Conservation (phyloP, 805 yeast species). For the Candida loeiensis region DNA sequence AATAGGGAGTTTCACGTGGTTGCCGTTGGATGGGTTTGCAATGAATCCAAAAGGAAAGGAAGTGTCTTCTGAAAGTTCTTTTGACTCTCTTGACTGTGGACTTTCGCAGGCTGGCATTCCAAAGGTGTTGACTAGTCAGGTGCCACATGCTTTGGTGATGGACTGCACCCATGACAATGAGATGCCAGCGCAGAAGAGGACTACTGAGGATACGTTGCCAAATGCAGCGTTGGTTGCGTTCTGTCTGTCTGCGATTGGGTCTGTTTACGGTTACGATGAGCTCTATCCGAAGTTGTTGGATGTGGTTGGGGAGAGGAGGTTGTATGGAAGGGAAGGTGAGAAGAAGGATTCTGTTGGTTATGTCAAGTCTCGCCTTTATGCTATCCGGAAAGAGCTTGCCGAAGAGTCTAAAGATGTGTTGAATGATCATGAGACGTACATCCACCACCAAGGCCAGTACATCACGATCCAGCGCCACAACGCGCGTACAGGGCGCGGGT, state of each 20-base stretch:
- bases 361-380: slow-evolving; percentile 60
- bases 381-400: slow-evolving; percentile 56
- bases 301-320: slow-evolving; percentile 72
- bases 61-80: slow-evolving; percentile 10
- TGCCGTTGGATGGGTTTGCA: slow-evolving; percentile 71
- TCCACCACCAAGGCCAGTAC: slow-evolving; percentile 90
- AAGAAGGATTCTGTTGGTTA: slow-evolving; percentile 56
- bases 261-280: slow-evolving; percentile 92
- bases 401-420: slow-evolving; percentile 51
- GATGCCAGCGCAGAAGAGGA: slow-evolving; percentile 82
- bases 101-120: slow-evolving; percentile 67
- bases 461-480: slow-evolving; percentile 86
- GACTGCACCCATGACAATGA: slow-evolving; percentile 98
- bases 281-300: slow-evolving; percentile 78
- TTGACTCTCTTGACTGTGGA: not conserved
- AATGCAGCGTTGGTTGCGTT: slow-evolving; percentile 92
- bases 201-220: slow-evolving; percentile 90
- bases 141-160: slow-evolving; percentile 95
- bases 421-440: slow-evolving; percentile 77
- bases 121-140: slow-evolving; percentile 56
- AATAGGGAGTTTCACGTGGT: slow-evolving; percentile 82
- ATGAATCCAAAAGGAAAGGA: slow-evolving; percentile 20
- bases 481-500: slow-evolving; percentile 82
- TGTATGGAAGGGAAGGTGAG: slow-evolving; percentile 57
- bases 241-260: slow-evolving; percentile 91